Base-by-base conservation (phyloP, 2,329 filamentous ascomycete species). In the Allantophomopsis lycopodina region DNA sequence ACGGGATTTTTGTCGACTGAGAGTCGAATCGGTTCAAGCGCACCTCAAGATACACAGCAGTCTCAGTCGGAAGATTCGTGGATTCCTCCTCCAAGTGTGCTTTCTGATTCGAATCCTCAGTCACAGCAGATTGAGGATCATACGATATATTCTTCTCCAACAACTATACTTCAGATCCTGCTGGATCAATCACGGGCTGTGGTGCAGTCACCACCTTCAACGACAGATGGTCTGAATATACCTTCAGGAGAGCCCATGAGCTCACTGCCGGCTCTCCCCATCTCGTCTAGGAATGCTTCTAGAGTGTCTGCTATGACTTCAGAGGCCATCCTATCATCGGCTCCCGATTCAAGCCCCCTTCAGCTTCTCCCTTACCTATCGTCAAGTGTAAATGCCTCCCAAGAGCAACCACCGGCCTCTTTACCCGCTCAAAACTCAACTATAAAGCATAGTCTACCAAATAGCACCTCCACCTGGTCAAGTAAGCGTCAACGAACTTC, bases 51-150 rank as follows among this genome's bases (percentile, higher is more conserved):
- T 12, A 37, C 40, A 21, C 15, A 37, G 18, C 39, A 40, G 10
- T 28, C 36, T 5, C 23, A 28, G 7, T 23, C 6, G 11, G 21
- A 38, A 28, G 39, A 42, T 10, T 62, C 65, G 37, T 68, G 62
- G 61, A 51, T 52, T 35, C 54, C 61, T 12, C 66, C 64, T 2
- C 62, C 67, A 0, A 75, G 69, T 41, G 59, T 68, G 20, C 61
- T 78, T 15, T 62, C 60, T 8, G 73, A 79, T 48, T 79, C 23
- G 3, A 28, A 28, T 12, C 23, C 73, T 0, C 66, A 73, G 46
- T 66, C 62, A 0, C 52, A 59, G 12, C 7, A 7, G 57, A 60
- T 39, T 45, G 56, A 50, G 37, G 55, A 11, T 44, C 48, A 0
- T 44, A 61, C 1, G 36, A 50, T 50, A 12, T 59, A 61, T 17